Percentiles rank a stretch among this genome's conserved stretches.
Evolutionary conservation across 2,329 filamentous ascomycete genomes (phyloP).

Genomic region (Thermothelomyces thermophilus): DNA sequence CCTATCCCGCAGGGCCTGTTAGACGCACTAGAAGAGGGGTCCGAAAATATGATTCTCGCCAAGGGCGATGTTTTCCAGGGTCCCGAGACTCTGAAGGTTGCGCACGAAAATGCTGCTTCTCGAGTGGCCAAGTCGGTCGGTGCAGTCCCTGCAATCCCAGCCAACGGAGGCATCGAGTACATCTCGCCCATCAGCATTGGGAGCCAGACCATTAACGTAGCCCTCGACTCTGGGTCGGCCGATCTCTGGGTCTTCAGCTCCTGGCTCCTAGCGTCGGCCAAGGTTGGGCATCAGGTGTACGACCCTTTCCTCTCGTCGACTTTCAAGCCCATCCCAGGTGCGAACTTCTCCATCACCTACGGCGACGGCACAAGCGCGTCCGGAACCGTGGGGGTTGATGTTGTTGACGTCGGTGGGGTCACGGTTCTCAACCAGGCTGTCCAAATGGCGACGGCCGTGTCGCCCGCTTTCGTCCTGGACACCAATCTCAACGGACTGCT

Average conservation of each 20-base stretch:
- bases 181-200: conserved; percentile 64
- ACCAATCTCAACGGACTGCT: conserved; percentile 61
- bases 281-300: conserved; percentile 42
- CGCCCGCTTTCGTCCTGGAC: conserved; percentile 51
- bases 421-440: conserved; percentile 57
- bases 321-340: conserved; percentile 34
- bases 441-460: conserved; percentile 56
- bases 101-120: conserved; percentile 12
- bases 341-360: conserved; percentile 59
- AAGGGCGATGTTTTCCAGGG: neutral
- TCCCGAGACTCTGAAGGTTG: neutral
- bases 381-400: conserved; percentile 62
- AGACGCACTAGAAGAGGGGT: conserved; percentile 27
- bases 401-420: conserved; percentile 60
- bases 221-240: conserved; percentile 71
- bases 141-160: conserved; percentile 57
- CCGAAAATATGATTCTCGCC: neutral
- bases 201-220: conserved; percentile 59
- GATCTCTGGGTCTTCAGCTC: conserved; percentile 71
- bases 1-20: conserved; percentile 38
- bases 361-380: conserved; percentile 58
- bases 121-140: conserved; percentile 37
- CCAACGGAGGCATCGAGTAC: conserved; percentile 61
- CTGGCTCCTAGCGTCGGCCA: conserved; percentile 39
- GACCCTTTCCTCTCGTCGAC: conserved; percentile 33